Conservation (phyloP, 73 alveolate species). For the Tetrahymena elliotti region DNA sequence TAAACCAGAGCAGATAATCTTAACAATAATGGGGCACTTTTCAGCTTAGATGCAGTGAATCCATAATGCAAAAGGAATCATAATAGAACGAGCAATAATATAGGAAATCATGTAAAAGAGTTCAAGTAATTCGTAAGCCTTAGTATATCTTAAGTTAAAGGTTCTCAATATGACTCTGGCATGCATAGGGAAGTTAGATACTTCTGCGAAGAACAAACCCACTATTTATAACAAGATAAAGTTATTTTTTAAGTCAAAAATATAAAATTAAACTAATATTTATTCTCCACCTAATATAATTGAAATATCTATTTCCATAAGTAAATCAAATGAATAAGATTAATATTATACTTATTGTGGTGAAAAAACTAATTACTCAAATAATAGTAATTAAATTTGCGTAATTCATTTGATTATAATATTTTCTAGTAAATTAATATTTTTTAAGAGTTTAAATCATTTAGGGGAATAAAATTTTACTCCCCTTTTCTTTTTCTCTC, state of each 20-base stretch:
- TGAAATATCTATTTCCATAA: not conserved
- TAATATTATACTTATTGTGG: not conserved
- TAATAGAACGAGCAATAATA: not conserved
- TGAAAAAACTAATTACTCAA: too few species aligned
- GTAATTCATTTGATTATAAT: not conserved
- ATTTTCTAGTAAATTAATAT: too few species aligned
- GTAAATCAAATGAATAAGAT: too few species aligned
- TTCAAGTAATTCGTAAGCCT: slow-evolving; percentile 17
- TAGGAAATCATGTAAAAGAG: slow-evolving; percentile 8
- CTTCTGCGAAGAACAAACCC: slow-evolving; percentile 43
- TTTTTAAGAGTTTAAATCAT: too few species aligned
- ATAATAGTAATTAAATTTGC: not conserved
- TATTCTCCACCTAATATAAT: too few species aligned
- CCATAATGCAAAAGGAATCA: slow-evolving; percentile 27
- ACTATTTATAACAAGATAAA: not conserved
- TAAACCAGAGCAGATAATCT: slow-evolving; percentile 23
- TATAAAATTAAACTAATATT: not conserved
- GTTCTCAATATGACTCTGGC: slow-evolving; percentile 25
- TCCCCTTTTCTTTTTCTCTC: not conserved
- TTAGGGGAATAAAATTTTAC: not conserved
- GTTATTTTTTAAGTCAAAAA: not conserved
- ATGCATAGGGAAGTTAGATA: slow-evolving; percentile 47
- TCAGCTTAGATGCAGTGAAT: slow-evolving; percentile 19
- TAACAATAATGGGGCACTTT: slow-evolving; percentile 28
- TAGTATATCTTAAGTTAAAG: slow-evolving; percentile 24